Base-by-base conservation (phyloP, 2,329 filamentous ascomycete genomes). In the Epichloe baconii region DNA sequence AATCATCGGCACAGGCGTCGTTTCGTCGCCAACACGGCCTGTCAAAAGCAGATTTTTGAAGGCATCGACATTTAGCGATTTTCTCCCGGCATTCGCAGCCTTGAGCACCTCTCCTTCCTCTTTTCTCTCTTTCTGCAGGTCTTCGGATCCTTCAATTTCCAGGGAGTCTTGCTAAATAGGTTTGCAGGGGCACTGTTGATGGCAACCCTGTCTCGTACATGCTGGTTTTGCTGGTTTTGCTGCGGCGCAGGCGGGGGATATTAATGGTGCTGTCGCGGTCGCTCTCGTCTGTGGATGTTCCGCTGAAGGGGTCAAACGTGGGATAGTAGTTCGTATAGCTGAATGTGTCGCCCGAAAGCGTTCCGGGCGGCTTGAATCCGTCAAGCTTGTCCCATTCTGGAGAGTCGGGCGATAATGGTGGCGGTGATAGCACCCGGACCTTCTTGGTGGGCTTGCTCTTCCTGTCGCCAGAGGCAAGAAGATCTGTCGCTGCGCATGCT, bases 41-140 rank as follows among this genome's bases (percentile, higher is more conserved):
- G 86, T 93, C 69, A 93, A 73, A 46, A 93, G 74, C 54, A 93
- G 68, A 53, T 83, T 77, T 61, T 82, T 83, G 68, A 93, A 93
- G 7, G 86, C 82, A 61, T 88, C 81, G 1, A 91, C 87, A 61
- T 93, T 85, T 55, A 91, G 67, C 0, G 79, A 74, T 17, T 64
- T 68, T 57, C 69, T 73, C 17, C 57, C 58, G 2, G 62, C 56
- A 42, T 64, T 61, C 34, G 60, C 61, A 36, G 62, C 64, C 54
- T 64, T 67, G 47, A 67, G 61, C 10, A 55, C 62, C 52, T 54
- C 61, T 12, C 54, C 66, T 59, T 57, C 66, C 50, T 57, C 64
- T 59, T 55, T 58, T 35, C 58, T 55, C 55, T 66, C 62, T 41
- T 58, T 53, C 48, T 62, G 58, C 21, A 68, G 61, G 17, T 64